These are phyloP conservation scores for Mucor lusitanicus DNA, from an alignment of 371 early-diverging fungal species.

Conservation along the genomic window DNA sequence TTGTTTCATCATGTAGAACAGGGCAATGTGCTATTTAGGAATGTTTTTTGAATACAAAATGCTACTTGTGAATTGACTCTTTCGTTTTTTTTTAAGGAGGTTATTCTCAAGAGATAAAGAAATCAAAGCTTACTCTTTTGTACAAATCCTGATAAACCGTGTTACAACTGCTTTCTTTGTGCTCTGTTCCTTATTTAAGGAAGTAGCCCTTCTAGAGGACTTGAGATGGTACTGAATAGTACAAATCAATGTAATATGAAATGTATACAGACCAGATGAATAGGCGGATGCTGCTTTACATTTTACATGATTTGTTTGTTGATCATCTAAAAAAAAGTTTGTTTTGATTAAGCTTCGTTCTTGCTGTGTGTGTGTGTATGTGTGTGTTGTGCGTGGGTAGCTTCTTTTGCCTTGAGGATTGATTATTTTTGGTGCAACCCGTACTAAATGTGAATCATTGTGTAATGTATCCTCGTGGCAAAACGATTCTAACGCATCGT, in stretches of 20 bases:
- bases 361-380: background rate
- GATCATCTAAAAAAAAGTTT: background rate
- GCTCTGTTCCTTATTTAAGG: background rate
- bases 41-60: background rate
- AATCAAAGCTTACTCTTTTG: background rate
- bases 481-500: background rate
- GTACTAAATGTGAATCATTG: background rate
- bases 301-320: constrained; percentile 2
- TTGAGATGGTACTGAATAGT: background rate
- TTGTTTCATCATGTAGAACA: background rate
- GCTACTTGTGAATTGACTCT: background rate
- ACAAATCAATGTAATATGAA: background rate
- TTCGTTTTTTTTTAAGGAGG: background rate
- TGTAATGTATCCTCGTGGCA: constrained; percentile 8
- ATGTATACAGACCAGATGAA: background rate
- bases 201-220: background rate
- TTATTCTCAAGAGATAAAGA: background rate
- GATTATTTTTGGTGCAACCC: background rate
- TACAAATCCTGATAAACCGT: background rate
- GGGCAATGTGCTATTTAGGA: background rate
- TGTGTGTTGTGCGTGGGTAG: constrained; percentile 1
- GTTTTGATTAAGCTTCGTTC: background rate
- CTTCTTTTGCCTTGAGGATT: background rate
- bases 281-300: background rate
- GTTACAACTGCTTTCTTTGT: background rate